Evolutionary conservation across 1,284 basidiomycete genomes (phyloP), one percentile per base, ranked within the genome.

Genomic region (Ceratorhiza oryzae-sativae): DNA sequence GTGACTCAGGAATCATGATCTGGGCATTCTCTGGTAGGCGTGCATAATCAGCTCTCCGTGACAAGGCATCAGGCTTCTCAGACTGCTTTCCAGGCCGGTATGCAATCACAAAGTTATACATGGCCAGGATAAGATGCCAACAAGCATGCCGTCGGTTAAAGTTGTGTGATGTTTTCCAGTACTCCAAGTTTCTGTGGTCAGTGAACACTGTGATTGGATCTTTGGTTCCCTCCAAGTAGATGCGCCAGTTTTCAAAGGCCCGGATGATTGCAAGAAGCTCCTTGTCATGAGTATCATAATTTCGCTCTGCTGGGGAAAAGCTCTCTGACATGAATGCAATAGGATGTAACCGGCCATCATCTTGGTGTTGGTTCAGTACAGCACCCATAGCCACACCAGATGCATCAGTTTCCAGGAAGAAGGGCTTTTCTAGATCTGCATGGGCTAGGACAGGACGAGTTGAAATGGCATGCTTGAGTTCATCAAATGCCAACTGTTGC

Each of bases 221-320:
- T 4, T 49, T 32, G 15, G 72, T 68, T 23, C 71, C 75, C 63
- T 80, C 30, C 1, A 75, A 56, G 51, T 30, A 78, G 25, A 76
- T 73, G 2, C 77, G 55, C 79, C 77, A 80, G 13, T 71, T 27
- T n/a, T 75, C 45, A 20, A 73, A 49, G 0, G 70, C 58, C 1
- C 46, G 8, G 18, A 71, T 62, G 15, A 71, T 61, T 1, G 70
- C 77, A 78, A 55, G 20, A 6, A 68, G 36, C 13, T 68, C 65
- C 39, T 68, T 68, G 23, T 68, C 23, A 32, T 56, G 75, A 23
- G 78, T 77, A 9, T 71, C 72, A 73, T 80, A 82, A 72, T 81
- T 82, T 1, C 72, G 61, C 62, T 83, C 77, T 1, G 80, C 76
- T 0, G 75, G 58, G 13, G 18, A 42, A 23, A 72, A 62, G 20